These are phyloP conservation scores for Salix viminalis DNA, from an alignment of 345 rosid genomes.

Conservation along the genomic window DNA sequence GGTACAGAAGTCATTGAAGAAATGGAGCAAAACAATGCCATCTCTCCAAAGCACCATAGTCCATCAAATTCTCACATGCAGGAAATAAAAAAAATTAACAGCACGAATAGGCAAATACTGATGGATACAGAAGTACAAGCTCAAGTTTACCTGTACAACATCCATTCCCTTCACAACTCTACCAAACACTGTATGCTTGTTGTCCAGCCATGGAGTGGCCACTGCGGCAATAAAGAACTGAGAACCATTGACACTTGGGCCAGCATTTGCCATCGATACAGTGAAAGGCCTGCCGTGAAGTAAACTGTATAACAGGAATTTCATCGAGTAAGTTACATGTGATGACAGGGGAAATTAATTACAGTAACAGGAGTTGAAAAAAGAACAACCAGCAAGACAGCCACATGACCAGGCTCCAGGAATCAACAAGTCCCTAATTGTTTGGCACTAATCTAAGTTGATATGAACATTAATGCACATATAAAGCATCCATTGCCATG, in stretches of 20 bases:
- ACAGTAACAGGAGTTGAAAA: background rate
- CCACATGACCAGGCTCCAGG: background rate
- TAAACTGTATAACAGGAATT: conserved; percentile 50
- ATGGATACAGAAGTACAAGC: background rate
- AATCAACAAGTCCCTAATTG: background rate
- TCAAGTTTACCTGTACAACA: conserved; percentile 75
- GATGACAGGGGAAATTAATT: background rate
- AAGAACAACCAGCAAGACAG: background rate
- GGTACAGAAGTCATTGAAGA: background rate
- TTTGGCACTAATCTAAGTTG: background rate
- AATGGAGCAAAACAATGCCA: background rate
- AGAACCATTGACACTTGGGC: conserved; percentile 84
- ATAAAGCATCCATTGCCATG: background rate
- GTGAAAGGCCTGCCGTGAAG: conserved; percentile 95
- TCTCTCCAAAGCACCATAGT: background rate
- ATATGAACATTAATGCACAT: background rate
- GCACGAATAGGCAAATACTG: background rate
- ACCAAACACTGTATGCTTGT: conserved; percentile 94
- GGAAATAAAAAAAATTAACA: background rate
- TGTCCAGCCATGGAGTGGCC: conserved; percentile 98
- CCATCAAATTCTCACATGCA: background rate
- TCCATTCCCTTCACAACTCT: conserved; percentile 94
- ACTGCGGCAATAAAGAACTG: conserved; percentile 95
- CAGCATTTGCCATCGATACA: conserved; percentile 92
- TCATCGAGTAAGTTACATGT: conserved; percentile 1